Evolutionary conservation across 2,329 filamentous ascomycete species (phyloP).

Genomic region (Aspergillus phoenicis): DNA sequence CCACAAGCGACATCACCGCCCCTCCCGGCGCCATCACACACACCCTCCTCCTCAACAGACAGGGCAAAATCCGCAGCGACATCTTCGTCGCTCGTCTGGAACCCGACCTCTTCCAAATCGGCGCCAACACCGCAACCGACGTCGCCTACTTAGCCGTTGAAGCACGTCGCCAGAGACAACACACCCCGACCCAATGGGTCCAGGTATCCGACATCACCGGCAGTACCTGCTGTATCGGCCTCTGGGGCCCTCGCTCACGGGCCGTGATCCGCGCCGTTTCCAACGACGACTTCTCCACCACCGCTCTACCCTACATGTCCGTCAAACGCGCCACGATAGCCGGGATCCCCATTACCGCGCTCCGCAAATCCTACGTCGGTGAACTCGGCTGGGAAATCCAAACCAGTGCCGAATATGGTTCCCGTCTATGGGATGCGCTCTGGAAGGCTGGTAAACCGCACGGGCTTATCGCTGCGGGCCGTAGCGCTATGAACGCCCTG

Average conservation of each 20-base stretch:
- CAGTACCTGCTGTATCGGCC: constrained; percentile 62
- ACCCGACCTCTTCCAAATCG: constrained; percentile 53
- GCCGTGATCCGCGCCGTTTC: constrained; percentile 53
- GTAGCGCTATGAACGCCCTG: constrained; percentile 60
- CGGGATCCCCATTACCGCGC: constrained; percentile 59
- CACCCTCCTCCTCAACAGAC: constrained; percentile 57
- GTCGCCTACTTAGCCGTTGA: constrained; percentile 57
- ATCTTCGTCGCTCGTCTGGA: constrained; percentile 58
- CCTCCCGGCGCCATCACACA: constrained; percentile 57
- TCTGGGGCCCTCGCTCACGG: constrained; percentile 62
- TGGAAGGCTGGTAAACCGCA: constrained; percentile 57
- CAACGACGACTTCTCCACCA: constrained; percentile 29
- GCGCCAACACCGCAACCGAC: constrained; percentile 59
- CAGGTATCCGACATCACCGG: constrained; percentile 63
- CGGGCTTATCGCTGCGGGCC: constrained; percentile 61
- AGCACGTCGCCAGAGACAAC: constrained; percentile 52
- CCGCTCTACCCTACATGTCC: constrained; percentile 53
- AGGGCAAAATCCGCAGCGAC: constrained; percentile 60
- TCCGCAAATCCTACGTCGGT: constrained; percentile 63
- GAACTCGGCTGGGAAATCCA: constrained; percentile 67
- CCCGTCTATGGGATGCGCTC: constrained; percentile 61
- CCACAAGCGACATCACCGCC: constrained; percentile 42
- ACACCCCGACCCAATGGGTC: constrained; percentile 46
- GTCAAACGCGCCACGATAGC: constrained; percentile 54
- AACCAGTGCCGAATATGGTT: constrained; percentile 61